Base-by-base conservation (phyloP, 2,329 filamentous ascomycete genomes). In the Xylaria multiplex region DNA sequence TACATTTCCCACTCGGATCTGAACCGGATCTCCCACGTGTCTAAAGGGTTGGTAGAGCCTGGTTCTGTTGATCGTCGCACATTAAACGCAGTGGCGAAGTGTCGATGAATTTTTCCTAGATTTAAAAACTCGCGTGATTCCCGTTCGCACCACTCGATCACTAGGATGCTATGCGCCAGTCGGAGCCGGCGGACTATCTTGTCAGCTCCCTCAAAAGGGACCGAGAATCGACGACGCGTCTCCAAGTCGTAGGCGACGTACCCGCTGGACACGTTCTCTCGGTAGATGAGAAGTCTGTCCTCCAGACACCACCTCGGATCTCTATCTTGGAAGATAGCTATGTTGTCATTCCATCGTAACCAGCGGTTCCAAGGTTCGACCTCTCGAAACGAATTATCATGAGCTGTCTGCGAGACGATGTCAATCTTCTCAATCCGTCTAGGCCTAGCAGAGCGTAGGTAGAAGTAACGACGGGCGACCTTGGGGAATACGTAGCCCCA, bases 61-160 rank as follows among this genome's bases (percentile, higher is more conserved):
- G 64, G 59, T 24, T 60, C 55, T 14, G 50, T 55, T 24, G 58
- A 45, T 9, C 71, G 70, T 48, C 65, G 52, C 32, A 90, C 77
- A 67, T 88, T 84, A 72, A 85, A 89, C 0, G 84, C 85, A 2
- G 86, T 88, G 6, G 85, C 86, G 73, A 86, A 89, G 75, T 90
- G 87, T 5, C 84, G 81, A 75, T 86, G 83, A 1, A 86, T 83
- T 1, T 79, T 78, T 67, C 85, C 84, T 54, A 78, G 77, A 63
- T 83, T 81, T 72, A 86, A 85, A 24, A 85, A 74, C 73, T 83
- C 82, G 67, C 82, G 85, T 1, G 83, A 77, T 32, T 82, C 78
- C 2, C 79, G 75, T 71, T 88, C 85, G 56, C 85, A 86, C 87
- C 88, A 90, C 73, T 90, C 88, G n/a, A 90, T 77, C 19, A 90